Percentiles rank a stretch among this genome's conserved stretches.
These are phyloP conservation scores for Debaryomyces sp. DNA, from an alignment of 1,139 yeast species.

Conservation along the genomic window DNA sequence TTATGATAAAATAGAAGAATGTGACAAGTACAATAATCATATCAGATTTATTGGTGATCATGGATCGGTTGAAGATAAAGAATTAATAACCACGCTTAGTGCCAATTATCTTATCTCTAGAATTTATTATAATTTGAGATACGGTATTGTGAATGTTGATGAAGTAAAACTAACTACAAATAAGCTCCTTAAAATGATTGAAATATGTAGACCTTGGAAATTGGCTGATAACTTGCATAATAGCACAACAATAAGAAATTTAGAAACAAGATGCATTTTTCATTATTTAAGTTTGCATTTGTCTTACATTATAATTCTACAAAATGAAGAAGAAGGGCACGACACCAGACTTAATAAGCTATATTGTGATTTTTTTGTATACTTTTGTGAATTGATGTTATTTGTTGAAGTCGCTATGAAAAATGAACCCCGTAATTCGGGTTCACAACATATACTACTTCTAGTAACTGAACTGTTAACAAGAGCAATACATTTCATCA, in stretches of 20 bases:
- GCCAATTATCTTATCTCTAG: constrained; percentile 34
- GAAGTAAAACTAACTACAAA: constrained; percentile 27
- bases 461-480: constrained; percentile 36
- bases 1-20: constrained; percentile 28
- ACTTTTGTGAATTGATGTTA: constrained; percentile 15
- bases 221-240: constrained; percentile 21
- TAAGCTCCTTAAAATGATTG: constrained; percentile 26
- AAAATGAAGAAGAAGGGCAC: constrained; percentile 34
- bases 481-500: constrained; percentile 35
- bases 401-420: constrained; percentile 14
- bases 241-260: constrained; percentile 18
- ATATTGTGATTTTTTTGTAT: constrained; percentile 8
- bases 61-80: constrained; percentile 19
- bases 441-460: constrained; percentile 29
- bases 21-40: constrained; percentile 29
- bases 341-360: constrained; percentile 22
- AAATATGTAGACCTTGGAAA: constrained; percentile 31
- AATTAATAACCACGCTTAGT: constrained; percentile 25
- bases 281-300: constrained; percentile 35
- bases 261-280: constrained; percentile 33
- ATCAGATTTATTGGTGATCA: constrained; percentile 24
- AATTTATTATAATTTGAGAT: constrained; percentile 25
- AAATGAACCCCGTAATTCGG: constrained; percentile 9
- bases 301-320: constrained; percentile 35
- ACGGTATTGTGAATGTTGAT: constrained; percentile 27